Base-by-base conservation (phyloP, 352 stramenopile species). In the Phytophthora sojae region DNA sequence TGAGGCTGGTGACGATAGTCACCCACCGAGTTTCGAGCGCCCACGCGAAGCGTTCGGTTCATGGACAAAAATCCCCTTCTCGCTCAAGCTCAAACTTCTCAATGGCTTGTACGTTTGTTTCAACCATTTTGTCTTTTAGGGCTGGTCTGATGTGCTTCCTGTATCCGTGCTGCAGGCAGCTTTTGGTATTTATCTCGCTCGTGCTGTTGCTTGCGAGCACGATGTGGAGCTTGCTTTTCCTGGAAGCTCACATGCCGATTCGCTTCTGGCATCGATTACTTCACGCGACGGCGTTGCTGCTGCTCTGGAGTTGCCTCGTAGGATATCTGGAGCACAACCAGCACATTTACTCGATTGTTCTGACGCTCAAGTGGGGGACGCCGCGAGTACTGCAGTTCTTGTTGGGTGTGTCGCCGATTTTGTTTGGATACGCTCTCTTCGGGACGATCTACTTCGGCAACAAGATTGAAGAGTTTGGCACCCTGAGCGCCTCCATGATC, bases 301-400 rank as follows among this genome's bases (percentile, higher is more conserved):
- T 97, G 51, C 81, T 98, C 21, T 98, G 92, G 89, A 85, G 86
- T 64, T 86, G 79, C 23, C 72, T 94, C 4, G 87, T 97, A 21
- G 88, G 91, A 42, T 98, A 96, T 55, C 67, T 97, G 37, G 87
- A 96, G 62, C 90, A 97, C 83, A 95, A 96, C 42, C 81, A 77
- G 37, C 76, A 91, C 61, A 88, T 96, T 55, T 97, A 96, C 75
- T 96, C 87, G 54, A 94, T 98, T 50, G 90, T 98, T n/a, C 67
- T 98, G 17, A 98, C 92, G 49, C 81, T 98, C 61, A 82, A 85
- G 35, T 93, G 80, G 85, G 86, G 85, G 7, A 74, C 89, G 19
- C 91, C 92, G 0, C 88, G 90, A 29, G 90, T 97, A 42, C 57
- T 95, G 15, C 88, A 95, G 69, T 97, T 97, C 76, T 75, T 98